These are phyloP conservation scores for Scytalidium lignicola DNA, from an alignment of 2,329 filamentous ascomycete species.

Conservation along the genomic window DNA sequence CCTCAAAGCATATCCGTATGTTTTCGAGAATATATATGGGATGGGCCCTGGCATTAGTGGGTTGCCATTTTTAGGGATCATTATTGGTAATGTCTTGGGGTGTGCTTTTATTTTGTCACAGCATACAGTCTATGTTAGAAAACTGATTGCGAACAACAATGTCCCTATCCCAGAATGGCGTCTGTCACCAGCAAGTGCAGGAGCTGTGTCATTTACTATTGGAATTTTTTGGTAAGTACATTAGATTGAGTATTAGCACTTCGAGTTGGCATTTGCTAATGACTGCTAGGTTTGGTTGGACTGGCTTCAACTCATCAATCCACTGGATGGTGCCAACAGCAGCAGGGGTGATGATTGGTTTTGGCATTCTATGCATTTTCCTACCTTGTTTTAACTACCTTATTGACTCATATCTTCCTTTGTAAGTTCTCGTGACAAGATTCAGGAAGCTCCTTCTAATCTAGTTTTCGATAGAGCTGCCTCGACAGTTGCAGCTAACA, in stretches of 20 bases:
- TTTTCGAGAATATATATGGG: constrained; percentile 52
- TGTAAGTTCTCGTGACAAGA: constrained; percentile 27
- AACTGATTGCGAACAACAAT: constrained; percentile 9
- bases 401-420: constrained; percentile 33
- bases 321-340: constrained; percentile 54
- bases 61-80: constrained; percentile 43
- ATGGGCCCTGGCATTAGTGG: constrained; percentile 52
- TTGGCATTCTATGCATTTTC: constrained; percentile 30
- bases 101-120: constrained; percentile 21
- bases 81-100: constrained; percentile 13
- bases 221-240: constrained; percentile 30
- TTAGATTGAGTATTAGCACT: no score
- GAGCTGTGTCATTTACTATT: constrained; percentile 27
- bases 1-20: constrained; percentile 59
- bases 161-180: constrained; percentile 21
- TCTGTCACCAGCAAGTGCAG: constrained; percentile 11
- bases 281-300: constrained; percentile 46
- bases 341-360: constrained; percentile 47
- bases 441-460: background rate
- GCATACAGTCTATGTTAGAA: constrained; percentile 21
- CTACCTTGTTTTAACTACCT: constrained; percentile 27
- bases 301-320: constrained; percentile 38
- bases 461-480: constrained; percentile 23
- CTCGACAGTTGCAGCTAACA: constrained; percentile 33
- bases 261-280: background rate